Evolutionary conservation across 257 asterid genomes (phyloP), one percentile per base, ranked within the genome.

Genomic region (Lithospermum erythrorhizon): DNA sequence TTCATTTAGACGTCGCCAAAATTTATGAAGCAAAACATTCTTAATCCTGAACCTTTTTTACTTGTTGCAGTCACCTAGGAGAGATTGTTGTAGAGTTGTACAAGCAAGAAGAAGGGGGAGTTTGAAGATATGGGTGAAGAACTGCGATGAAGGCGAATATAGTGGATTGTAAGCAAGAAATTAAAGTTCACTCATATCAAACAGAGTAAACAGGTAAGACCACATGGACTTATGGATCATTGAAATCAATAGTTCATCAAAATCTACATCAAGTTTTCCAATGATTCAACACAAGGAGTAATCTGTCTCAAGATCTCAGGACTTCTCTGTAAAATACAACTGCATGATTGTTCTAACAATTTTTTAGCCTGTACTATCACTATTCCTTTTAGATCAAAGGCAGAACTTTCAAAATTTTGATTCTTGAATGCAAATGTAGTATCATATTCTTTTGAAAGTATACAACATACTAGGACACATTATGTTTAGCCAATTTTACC

Each of bases 31-130:
- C 17, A 41, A 41, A 41, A 41, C 15, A 41, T 41, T 5, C 25
- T 20, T 53, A n/a, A 53, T 53, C 16, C 4, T 53, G 45, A 41
- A n/a, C 15, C 18, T 25, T 35, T 32, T 19, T 20, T 53, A n/a
- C 23, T 9, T 57, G 17, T 35, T 75, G 68, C 80, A 75, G 80
- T 72, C 80, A 52, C 74, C 96, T 54, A 75, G 94, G 77, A 85
- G 95, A 74, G 96, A 90, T 58, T 87, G 96, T 61, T 83, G 98
- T 73, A 81, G 91, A 72, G 79, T 85, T 55, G 59, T 83, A 73
- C 90, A 95, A 61, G 81, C 95, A 21, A 78, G 75, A 27, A 75
- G 74, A 76, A 72, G 21, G 1, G 56, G 82, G 2, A 74, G 74
- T 64, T 51, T 87, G 78, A 82, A 82, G 72, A 41, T 90, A 59